Conservation (phyloP, 768 basidiomycete species). For the Suillus ampliporus region DNA sequence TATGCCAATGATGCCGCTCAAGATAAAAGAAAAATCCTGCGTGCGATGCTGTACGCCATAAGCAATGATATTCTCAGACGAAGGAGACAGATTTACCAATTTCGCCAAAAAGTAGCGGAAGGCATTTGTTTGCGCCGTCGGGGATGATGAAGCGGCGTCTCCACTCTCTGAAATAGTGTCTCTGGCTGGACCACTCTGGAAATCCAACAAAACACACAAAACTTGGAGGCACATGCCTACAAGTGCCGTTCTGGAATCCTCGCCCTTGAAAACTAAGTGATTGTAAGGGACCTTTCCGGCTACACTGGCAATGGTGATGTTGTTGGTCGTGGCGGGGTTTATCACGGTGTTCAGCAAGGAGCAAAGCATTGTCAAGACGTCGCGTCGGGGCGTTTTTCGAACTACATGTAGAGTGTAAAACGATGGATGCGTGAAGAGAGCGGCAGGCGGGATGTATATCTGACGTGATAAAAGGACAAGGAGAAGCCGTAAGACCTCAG, state of each 20-base stretch:
- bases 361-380: slow-evolving; percentile 92
- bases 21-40: slow-evolving; percentile 86
- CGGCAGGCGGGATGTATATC: slow-evolving; percentile 78
- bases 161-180: slow-evolving; percentile 51
- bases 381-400: slow-evolving; percentile 74
- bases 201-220: slow-evolving; percentile 77
- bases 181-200: slow-evolving; percentile 76
- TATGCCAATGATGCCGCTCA: slow-evolving; percentile 71
- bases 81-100: slow-evolving; percentile 51
- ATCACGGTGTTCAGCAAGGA: slow-evolving; percentile 91
- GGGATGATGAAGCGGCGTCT: slow-evolving; percentile 51
- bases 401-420: slow-evolving; percentile 80
- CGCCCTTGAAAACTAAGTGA: slow-evolving; percentile 89
- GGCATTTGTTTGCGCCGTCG: slow-evolving; percentile 77
- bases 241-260: slow-evolving; percentile 75
- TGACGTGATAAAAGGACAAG: slow-evolving; percentile 89
- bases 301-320: slow-evolving; percentile 66
- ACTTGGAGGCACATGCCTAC: slow-evolving; percentile 80
- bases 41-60: slow-evolving; percentile 71
- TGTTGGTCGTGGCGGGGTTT: slow-evolving; percentile 62
- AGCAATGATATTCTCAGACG: slow-evolving; percentile 17
- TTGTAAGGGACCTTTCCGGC: slow-evolving; percentile 87
- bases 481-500: slow-evolving; percentile 88
- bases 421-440: slow-evolving; percentile 74
- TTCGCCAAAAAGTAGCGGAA: slow-evolving; percentile 94